Evolutionary conservation across 768 basidiomycete species (phyloP), one percentile per base, ranked within the genome.

Genomic region (Auricularia auricula-judae): DNA sequence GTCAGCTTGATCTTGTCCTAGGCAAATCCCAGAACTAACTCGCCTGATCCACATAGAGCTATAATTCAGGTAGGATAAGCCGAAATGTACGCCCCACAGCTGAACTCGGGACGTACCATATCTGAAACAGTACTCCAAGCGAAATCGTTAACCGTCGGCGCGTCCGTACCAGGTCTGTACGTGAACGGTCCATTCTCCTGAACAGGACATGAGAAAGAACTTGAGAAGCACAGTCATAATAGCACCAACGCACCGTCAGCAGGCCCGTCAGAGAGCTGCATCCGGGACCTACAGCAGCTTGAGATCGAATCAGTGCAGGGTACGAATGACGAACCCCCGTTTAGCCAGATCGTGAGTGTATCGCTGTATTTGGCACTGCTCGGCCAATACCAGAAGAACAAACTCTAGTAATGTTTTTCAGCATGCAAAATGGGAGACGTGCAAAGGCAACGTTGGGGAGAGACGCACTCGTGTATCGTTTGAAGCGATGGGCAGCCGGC

Each of bases 171-270:
- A 18, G 66, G 66, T 29, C 60, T 34, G 66, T 65, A 68, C 35
- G 66, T 59, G n/a, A 66, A 61, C 21, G 67, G 62, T 2, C 67
- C 67, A 23, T 66, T 63, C 62, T 67, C 67, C 39, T 64, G 59
- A 21, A 10, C 5, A 36, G 4, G 14, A 4, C 16, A 14, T 51
- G 5, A 29, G 62, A 5, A 51, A 51, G 39, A 8, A 14, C 39
- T 14, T 21, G 47, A 11, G 47, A 51, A 21, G 11, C 5, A 18
- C 18, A 1, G 14, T 16, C 16, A 44, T 1, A 10, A 21, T 21
- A 51, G 47, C 29, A 29, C 29, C 29, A 51, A 21, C 47, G 47
- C 5, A 51, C 47, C 3, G 16, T 59, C 3, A 59, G 18, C 8
- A 35, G 10, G 8, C 56, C 56, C 0, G 29, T 59, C 56, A 59